Evolutionary conservation across 2,329 filamentous ascomycete genomes (phyloP).

Genomic region (Zasmidium angulare): DNA sequence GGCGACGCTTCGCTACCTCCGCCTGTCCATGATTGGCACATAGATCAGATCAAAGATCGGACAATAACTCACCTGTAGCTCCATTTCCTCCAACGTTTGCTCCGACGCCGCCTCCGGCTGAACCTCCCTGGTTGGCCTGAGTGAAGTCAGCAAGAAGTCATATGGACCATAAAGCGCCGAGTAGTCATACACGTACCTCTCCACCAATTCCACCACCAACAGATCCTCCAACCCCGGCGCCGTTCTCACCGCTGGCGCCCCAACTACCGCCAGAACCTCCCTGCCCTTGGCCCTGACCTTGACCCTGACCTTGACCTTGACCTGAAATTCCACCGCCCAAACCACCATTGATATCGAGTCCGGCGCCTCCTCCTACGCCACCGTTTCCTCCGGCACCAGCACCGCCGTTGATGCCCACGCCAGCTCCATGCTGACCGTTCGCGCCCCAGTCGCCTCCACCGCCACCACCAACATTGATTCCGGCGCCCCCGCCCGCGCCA

Average conservation of each 20-base stretch:
- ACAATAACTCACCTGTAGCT: neutral
- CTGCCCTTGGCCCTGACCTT: neutral
- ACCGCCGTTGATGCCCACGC: neutral
- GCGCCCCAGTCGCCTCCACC: neutral
- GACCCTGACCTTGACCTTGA: slow-evolving; percentile 1
- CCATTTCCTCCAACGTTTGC: neutral
- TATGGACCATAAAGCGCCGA: neutral
- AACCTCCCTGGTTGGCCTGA: neutral
- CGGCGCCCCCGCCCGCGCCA: neutral
- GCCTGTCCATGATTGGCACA: neutral
- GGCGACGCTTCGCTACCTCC: neutral
- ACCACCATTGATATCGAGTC: slow-evolving; percentile 3
- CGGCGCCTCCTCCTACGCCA: neutral
- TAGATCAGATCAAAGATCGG: neutral
- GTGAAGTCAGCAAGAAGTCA: neutral
- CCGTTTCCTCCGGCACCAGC: slow-evolving; percentile 1
- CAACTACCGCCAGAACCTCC: neutral
- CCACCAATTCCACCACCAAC: neutral
- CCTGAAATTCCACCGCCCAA: neutral
- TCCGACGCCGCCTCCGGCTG: neutral
- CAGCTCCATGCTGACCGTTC: neutral
- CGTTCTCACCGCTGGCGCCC: no score
- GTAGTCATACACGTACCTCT: neutral
- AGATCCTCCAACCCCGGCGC: neutral
- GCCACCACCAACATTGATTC: slow-evolving; percentile 2